Base-by-base conservation (phyloP, 148 eudicot species). In the Silene latifolia region DNA sequence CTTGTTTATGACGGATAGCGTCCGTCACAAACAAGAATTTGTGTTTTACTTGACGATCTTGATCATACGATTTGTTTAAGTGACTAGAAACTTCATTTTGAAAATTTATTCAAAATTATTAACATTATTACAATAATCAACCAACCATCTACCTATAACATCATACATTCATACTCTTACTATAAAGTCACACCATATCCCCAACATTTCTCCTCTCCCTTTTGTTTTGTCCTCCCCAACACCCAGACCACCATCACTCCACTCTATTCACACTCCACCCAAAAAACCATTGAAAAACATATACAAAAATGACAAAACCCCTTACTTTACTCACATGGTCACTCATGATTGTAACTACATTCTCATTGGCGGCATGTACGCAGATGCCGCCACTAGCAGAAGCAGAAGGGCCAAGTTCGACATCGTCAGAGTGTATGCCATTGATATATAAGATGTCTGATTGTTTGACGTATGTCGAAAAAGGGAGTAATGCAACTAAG, bases 401-500 rank as follows among this genome's bases (percentile, higher is more conserved):
- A 8, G 73, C n/a, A 1, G 74, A 76, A 8, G 81, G 68, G 1
- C 72, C 78, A 69, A 80, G 10, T 5, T 1, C 70, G 23, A 46
- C 76, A 4, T 68, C 76, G 8, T 10, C 46, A 8, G 89, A 89
- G 20, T 91, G 96, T 69, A 35, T 82, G 39, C 68, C 81, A 0
- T 18, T 65, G 35, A 27, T 89, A 53, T 13, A 62, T 5, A 86
- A 84, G 74, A 64, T 85, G 82, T 79, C 91, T 0, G 91, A 88
- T 39, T 90, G 94, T 51, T 51, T 90, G 79, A 79, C 84, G 0
- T 90, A 69, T n/a, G 94, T 85, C 18, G 80, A 83, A 69, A 62
- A 20, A 0, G 93, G 87, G 18, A 91, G 93, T 63, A 91, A 84
- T 17, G 19, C 63, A 27, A 76, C 87, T 10, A 58, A 68, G 68